Evolutionary conservation across 768 basidiomycete species (phyloP).

Genomic region (Trametes villosa): DNA sequence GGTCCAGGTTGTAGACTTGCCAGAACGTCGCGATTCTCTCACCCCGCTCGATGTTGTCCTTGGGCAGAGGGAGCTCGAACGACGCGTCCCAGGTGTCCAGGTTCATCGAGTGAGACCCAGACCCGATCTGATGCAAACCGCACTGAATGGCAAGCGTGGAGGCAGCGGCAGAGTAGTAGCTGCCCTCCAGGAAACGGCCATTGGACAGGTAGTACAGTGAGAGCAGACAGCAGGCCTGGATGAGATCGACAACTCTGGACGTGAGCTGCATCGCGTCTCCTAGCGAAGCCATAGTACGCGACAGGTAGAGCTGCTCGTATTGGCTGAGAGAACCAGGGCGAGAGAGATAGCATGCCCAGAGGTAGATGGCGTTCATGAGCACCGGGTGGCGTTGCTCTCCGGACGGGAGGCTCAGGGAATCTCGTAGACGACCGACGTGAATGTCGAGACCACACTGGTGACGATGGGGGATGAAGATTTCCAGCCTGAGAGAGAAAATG

Average conservation of each 20-base stretch:
- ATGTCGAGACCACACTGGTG: constrained; percentile 76
- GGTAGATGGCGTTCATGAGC: constrained; percentile 79
- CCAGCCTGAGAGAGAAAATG: constrained; percentile 51
- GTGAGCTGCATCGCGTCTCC: constrained; percentile 62
- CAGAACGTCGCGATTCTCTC: constrained; percentile 80
- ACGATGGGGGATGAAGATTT: constrained; percentile 76
- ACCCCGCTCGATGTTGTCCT: constrained; percentile 63
- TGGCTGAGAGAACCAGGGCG: constrained; percentile 69
- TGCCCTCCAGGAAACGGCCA: constrained; percentile 77
- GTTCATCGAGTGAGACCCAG: constrained; percentile 37
- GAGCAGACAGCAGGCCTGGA: constrained; percentile 77
- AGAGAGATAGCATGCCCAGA: constrained; percentile 84
- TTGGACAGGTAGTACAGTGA: constrained; percentile 79
- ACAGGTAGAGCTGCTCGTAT: constrained; percentile 75
- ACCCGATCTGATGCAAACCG: constrained; percentile 58
- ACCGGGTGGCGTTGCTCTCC: constrained; percentile 74
- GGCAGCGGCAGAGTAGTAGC: constrained; percentile 76
- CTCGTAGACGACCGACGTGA: constrained; percentile 66
- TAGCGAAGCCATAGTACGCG: constrained; percentile 62
- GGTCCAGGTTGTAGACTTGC: constrained; percentile 82
- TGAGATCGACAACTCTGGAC: constrained; percentile 65
- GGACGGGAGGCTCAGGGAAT: constrained; percentile 56
- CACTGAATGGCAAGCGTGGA: constrained; percentile 75
- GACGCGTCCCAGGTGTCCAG: constrained; percentile 34
- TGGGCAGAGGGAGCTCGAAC: constrained; percentile 60